Evolutionary conservation across 495 filamentous ascomycete genomes (phyloP).

Genomic region (Neurospora terricola): DNA sequence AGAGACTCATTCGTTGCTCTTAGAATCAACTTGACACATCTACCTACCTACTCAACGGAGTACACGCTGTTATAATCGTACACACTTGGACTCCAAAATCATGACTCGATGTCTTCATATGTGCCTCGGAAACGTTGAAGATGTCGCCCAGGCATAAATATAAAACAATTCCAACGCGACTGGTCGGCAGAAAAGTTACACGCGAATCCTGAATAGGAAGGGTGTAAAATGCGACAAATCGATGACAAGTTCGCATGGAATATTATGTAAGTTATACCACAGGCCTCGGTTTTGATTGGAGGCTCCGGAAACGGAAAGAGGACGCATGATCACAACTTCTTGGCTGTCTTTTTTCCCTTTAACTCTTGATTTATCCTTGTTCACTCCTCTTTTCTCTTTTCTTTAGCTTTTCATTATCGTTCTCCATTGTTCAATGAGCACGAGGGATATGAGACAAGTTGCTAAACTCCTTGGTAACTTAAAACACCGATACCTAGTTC

Average conservation of each 20-base stretch:
- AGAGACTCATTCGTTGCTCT: background rate
- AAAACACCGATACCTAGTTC: background rate
- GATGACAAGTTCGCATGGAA: background rate
- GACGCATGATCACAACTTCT: background rate
- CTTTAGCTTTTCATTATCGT: background rate
- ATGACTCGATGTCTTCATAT: background rate
- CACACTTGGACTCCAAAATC: no score
- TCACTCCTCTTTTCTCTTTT: background rate
- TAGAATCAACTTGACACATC: no score
- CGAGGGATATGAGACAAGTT: background rate
- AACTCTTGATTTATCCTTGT: background rate
- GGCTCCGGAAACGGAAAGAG: background rate
- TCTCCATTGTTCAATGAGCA: background rate
- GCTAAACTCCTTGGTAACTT: background rate
- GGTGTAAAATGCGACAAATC: background rate
- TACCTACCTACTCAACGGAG: background rate
- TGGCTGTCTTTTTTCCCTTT: background rate
- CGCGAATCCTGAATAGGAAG: background rate
- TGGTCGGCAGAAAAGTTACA: background rate
- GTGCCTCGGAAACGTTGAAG: background rate
- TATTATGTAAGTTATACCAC: background rate
- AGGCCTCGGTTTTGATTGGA: background rate
- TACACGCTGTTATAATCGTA: background rate
- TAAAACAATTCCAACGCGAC: background rate
- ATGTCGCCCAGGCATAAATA: background rate